Evolutionary conservation across 768 basidiomycete genomes (phyloP).

Genomic region (Boletus vermiculosoides): DNA sequence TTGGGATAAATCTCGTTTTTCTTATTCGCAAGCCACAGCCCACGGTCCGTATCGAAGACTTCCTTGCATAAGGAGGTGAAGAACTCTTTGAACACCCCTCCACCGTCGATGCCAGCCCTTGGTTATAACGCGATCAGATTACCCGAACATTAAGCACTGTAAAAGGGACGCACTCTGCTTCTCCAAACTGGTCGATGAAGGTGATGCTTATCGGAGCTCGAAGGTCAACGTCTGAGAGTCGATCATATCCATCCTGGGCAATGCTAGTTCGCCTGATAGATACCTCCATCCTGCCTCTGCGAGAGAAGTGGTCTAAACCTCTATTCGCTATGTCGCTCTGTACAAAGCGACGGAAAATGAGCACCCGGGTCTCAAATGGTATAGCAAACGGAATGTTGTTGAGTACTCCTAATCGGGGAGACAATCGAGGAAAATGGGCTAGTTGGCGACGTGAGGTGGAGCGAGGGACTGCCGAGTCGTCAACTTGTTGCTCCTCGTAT

Average conservation of each 20-base stretch:
- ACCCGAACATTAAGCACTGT: neutral
- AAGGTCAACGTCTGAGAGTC: slow-evolving; percentile 71
- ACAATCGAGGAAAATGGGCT: slow-evolving; percentile 53
- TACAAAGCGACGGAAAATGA: slow-evolving; percentile 86
- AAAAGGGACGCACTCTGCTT: slow-evolving; percentile 64
- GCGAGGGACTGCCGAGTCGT: slow-evolving; percentile 26
- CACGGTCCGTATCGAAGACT: slow-evolving; percentile 92
- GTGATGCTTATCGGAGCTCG: slow-evolving; percentile 83
- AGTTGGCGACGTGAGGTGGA: slow-evolving; percentile 64
- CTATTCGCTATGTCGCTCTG: slow-evolving; percentile 50
- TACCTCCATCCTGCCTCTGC: slow-evolving; percentile 23
- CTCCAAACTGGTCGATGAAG: slow-evolving; percentile 90
- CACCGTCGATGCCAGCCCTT: slow-evolving; percentile 92
- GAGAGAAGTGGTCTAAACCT: slow-evolving; percentile 17
- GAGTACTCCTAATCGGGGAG: slow-evolving; percentile 81
- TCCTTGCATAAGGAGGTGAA: slow-evolving; percentile 91
- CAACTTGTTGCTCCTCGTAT: slow-evolving; percentile 62
- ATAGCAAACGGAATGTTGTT: slow-evolving; percentile 97
- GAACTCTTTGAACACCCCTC: slow-evolving; percentile 98
- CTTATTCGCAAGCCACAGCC: slow-evolving; percentile 87
- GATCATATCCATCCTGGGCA: slow-evolving; percentile 89
- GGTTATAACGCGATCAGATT: slow-evolving; percentile 1
- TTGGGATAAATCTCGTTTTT: slow-evolving; percentile 96
- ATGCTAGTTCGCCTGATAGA: slow-evolving; percentile 63
- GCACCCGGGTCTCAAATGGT: slow-evolving; percentile 88